A percentile compares a stretch with the other conserved stretches of the same genome.
These are phyloP conservation scores for Pestalotiopsis sp. DNA, from an alignment of 2,329 filamentous ascomycete genomes.

Conservation along the genomic window DNA sequence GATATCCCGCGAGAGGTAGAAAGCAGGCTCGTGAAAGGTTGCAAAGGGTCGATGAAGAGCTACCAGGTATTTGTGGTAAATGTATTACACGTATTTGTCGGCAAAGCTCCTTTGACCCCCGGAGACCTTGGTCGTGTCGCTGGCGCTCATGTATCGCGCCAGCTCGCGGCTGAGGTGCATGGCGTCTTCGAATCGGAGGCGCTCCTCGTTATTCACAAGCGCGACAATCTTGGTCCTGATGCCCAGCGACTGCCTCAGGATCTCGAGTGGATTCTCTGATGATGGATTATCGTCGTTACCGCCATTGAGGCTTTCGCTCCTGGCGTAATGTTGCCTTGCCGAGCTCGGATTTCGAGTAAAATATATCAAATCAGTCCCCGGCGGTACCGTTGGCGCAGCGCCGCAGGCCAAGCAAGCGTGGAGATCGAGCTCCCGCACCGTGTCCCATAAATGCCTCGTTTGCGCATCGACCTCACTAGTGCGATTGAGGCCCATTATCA, in stretches of 20 bases:
- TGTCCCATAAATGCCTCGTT: neutral
- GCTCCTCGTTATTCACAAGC: neutral
- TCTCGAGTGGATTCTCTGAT: neutral
- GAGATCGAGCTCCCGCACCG: neutral
- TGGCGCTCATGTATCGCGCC: neutral
- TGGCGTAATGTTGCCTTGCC: neutral
- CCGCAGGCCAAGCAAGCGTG: neutral
- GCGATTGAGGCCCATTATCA: neutral
- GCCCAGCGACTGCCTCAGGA: neutral
- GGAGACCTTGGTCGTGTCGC: neutral
- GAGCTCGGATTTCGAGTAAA: neutral
- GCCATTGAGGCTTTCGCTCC: neutral
- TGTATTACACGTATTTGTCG: neutral
- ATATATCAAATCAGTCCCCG: neutral
- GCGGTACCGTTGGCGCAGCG: neutral
- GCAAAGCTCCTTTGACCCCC: neutral
- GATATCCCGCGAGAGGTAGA: neutral
- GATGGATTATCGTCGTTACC: neutral
- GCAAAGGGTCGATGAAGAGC: neutral
- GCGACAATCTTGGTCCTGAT: neutral
- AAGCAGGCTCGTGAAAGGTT: neutral
- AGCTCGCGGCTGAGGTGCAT: neutral
- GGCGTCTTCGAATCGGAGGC: neutral
- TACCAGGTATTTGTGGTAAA: neutral
- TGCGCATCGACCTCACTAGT: neutral